These are phyloP conservation scores for Guyanaporus albipodus DNA, from an alignment of 768 basidiomycete species.

Conservation along the genomic window DNA sequence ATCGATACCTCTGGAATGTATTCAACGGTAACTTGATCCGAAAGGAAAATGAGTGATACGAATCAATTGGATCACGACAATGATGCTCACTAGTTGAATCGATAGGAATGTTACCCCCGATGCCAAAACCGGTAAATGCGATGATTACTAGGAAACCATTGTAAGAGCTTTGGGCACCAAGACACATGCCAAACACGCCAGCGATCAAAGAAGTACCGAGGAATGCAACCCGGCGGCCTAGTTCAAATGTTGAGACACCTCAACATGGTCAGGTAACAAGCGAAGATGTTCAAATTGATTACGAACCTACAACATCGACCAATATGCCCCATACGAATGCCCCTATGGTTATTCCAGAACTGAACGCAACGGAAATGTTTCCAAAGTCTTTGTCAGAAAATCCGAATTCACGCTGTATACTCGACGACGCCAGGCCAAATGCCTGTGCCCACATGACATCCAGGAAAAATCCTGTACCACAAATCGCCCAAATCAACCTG, in stretches of 20 bases:
- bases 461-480: slow-evolving; percentile 8
- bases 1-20: slow-evolving; percentile 12
- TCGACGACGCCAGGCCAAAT: not conserved
- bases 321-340: slow-evolving; percentile 13
- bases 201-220: slow-evolving; percentile 13
- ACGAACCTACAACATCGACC: slow-evolving; percentile 19
- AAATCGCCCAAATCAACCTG: slow-evolving; percentile 17
- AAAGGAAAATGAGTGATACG: not conserved
- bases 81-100: slow-evolving; percentile 12
- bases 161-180: slow-evolving; percentile 13
- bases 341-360: slow-evolving; percentile 2
- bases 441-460: slow-evolving; percentile 9
- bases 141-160: slow-evolving; percentile 6
- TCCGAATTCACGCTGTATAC: slow-evolving; percentile 15
- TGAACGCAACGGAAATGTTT: not conserved
- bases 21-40: slow-evolving; percentile 6
- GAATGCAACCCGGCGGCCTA: slow-evolving; percentile 16
- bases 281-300: not conserved
- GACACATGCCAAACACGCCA: slow-evolving; percentile 12
- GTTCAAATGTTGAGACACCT: not conserved
- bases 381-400: slow-evolving; percentile 17
- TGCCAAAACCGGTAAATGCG: slow-evolving; percentile 10
- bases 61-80: not conserved
- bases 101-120: slow-evolving; percentile 15
- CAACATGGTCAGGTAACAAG: not conserved